Evolutionary conservation across 1,139 yeast genomes (phyloP).

Genomic region (Saccharomyces hybrid): DNA sequence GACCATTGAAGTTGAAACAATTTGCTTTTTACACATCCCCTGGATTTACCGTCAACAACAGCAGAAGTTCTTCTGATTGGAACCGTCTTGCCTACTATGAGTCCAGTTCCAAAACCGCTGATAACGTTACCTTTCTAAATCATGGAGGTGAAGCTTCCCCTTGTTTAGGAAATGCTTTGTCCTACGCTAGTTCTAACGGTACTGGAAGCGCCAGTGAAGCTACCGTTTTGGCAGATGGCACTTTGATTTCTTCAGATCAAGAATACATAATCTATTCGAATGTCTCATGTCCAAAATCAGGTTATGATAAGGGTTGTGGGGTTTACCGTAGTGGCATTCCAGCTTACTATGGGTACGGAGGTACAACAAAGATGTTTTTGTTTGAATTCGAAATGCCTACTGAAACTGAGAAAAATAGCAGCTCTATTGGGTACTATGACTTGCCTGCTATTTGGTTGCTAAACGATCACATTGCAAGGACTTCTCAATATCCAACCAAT

Average conservation of each 20-base stretch:
- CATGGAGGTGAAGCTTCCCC: constrained; percentile 42
- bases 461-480: constrained; percentile 72
- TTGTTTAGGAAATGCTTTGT: constrained; percentile 60
- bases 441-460: constrained; percentile 74
- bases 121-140: constrained; percentile 60
- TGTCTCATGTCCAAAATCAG: constrained; percentile 43
- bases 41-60: constrained; percentile 25
- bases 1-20: constrained; percentile 56
- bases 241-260: constrained; percentile 44
- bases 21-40: constrained; percentile 54
- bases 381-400: constrained; percentile 65
- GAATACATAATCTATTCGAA: constrained; percentile 59
- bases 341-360: constrained; percentile 67
- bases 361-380: constrained; percentile 56
- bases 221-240: constrained; percentile 44
- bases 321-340: constrained; percentile 65
- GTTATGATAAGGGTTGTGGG: constrained; percentile 36
- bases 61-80: constrained; percentile 35
- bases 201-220: constrained; percentile 36
- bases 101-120: constrained; percentile 34
- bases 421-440: constrained; percentile 37
- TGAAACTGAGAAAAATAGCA: constrained; percentile 34
- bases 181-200: constrained; percentile 44
- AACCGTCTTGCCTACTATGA: constrained; percentile 40
- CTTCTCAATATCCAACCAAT: constrained; percentile 60